Evolutionary conservation across 2,329 filamentous ascomycete genomes (phyloP).

Genomic region (Endoconidiophora laricicola): DNA sequence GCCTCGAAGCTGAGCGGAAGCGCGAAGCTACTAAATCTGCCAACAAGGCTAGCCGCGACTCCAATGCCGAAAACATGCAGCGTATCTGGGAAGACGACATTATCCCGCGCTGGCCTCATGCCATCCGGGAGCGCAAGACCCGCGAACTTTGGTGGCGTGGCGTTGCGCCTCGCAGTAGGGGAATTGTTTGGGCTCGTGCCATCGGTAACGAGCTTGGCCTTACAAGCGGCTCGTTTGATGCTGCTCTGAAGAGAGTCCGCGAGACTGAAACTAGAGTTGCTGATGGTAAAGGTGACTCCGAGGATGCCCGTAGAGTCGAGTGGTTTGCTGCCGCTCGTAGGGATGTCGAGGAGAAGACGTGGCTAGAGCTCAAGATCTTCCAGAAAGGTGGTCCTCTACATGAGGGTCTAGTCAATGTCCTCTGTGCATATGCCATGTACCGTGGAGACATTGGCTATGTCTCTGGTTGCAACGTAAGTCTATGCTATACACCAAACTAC

Average conservation of each 20-base stretch:
- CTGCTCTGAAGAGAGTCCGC: slow-evolving; percentile 51
- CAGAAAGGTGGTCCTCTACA: slow-evolving; percentile 49
- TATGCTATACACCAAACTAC: neutral
- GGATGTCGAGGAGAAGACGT: slow-evolving; percentile 48
- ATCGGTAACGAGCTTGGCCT: slow-evolving; percentile 59
- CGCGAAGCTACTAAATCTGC: slow-evolving; percentile 35
- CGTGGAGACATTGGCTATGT: slow-evolving; percentile 67
- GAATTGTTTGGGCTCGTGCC: slow-evolving; percentile 51
- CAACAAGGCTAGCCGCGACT: slow-evolving; percentile 37
- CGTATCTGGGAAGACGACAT: slow-evolving; percentile 62
- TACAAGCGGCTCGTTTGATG: slow-evolving; percentile 48
- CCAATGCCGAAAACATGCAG: slow-evolving; percentile 35
- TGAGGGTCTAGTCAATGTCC: slow-evolving; percentile 49
- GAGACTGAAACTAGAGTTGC: slow-evolving; percentile 42
- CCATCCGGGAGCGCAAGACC: slow-evolving; percentile 51
- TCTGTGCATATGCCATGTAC: slow-evolving; percentile 69
- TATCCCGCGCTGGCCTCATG: slow-evolving; percentile 56
- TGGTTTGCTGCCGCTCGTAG: slow-evolving; percentile 48
- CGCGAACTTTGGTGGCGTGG: slow-evolving; percentile 73
- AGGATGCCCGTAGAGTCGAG: slow-evolving; percentile 37
- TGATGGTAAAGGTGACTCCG: slow-evolving; percentile 31
- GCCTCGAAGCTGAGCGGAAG: slow-evolving; percentile 41
- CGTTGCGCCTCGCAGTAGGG: slow-evolving; percentile 52
- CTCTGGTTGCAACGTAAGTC: slow-evolving; percentile 54
- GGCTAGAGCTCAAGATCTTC: slow-evolving; percentile 59